These are phyloP conservation scores for Populus hybrid DNA, from an alignment of 441 rosid genomes.

Conservation along the genomic window DNA sequence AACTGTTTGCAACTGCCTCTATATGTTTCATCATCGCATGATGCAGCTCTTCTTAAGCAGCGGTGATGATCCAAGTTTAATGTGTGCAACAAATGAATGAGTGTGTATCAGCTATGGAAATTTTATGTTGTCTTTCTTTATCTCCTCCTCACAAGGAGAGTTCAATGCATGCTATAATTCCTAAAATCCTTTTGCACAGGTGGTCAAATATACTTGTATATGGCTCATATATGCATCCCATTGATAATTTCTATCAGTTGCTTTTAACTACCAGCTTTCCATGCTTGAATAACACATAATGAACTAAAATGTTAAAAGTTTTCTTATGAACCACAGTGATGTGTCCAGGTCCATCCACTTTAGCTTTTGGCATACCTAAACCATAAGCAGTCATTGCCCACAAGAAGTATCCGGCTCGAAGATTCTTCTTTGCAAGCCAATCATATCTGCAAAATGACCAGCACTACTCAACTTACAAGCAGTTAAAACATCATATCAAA, in stretches of 20 bases:
- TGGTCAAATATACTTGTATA: not conserved
- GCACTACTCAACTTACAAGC: not conserved
- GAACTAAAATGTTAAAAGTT: not conserved
- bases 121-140: not conserved
- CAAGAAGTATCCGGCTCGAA: conserved; percentile 81
- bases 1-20: not conserved
- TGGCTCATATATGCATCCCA: not conserved
- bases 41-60: not conserved
- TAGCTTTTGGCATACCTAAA: conserved; percentile 54
- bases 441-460: conserved; percentile 59
- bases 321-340: not conserved
- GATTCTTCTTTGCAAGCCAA: conserved; percentile 86
- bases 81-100: not conserved
- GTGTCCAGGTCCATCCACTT: not conserved
- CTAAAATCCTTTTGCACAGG: not conserved
- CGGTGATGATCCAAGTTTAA: not conserved
- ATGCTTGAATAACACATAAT: no score
- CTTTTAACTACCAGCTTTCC: not conserved
- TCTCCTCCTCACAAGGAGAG: no score
- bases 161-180: not conserved
- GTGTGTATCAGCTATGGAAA: not conserved
- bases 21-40: not conserved
- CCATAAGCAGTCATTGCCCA: conserved; percentile 97
- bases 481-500: not conserved
- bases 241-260: not conserved